A percentile compares a stretch with the other conserved stretches of the same genome.
Conservation (phyloP, 129 eudicot species). For the Calendula officinalis region DNA sequence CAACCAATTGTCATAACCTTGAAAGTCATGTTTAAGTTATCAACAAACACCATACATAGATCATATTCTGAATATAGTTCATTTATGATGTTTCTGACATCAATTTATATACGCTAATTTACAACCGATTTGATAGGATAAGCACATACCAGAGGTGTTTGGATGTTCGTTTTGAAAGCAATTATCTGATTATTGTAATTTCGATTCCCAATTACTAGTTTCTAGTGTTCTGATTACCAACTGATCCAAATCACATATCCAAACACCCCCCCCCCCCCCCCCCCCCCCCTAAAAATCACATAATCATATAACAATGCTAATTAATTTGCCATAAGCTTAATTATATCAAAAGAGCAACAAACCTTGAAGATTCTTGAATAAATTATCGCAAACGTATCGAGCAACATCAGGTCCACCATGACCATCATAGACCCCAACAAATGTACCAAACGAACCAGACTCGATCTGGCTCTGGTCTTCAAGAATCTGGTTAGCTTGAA, state of each 20-base stretch:
- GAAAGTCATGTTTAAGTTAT: background rate
- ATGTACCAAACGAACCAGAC: conserved; percentile 61
- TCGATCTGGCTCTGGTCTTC: conserved; percentile 79
- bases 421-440: conserved; percentile 78
- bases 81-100: background rate
- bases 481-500: conserved; percentile 64
- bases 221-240: background rate
- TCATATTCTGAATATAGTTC: background rate
- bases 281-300: too few species aligned
- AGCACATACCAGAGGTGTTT: background rate
- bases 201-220: background rate
- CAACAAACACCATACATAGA: background rate
- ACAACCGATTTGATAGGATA: background rate
- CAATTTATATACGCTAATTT: background rate
- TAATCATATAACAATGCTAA: background rate
- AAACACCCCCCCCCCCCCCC: background rate
- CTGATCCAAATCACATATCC: background rate
- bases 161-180: background rate
- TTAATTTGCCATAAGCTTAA: background rate
- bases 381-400: conserved; percentile 54
- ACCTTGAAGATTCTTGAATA: conserved; percentile 60
- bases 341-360: conserved; percentile 10
- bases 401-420: conserved; percentile 72
- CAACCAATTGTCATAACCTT: conserved; percentile 9
- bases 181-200: background rate